Evolutionary conservation across 257 asterid genomes (phyloP), one percentile per base, ranked within the genome.

Genomic region (Gynochthodes officinalis): DNA sequence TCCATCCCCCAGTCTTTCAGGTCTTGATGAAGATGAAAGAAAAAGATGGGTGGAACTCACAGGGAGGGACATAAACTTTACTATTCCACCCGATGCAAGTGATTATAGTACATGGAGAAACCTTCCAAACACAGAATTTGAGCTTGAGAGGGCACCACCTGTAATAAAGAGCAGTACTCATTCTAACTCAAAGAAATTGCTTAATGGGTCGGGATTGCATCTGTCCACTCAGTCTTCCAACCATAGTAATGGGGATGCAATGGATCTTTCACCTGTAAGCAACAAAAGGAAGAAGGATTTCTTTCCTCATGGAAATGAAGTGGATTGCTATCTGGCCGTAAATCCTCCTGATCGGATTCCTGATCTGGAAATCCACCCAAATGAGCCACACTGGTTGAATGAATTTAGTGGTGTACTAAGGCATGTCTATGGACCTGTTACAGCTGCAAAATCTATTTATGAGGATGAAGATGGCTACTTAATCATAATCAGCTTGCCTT

Each of bases 41-140:
- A 91, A 84, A 78, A 85, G 98, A 81, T 93, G 98, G 98, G 82
- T 73, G 66, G 96, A 86, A 52, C 87, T 93, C 27, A 93, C 97
- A 0, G 96, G 98, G 59, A 80, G 96, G 81, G 97, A 88, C 8
- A 54, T 83, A 11, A 84, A 83, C 81, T 91, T 93, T 83, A 71
- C 68, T 35, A 82, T 93, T 44, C 95, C 97, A 13, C 74, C 67
- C 0, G 97, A 93, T 74, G 96, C 98, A 7, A 85, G 97, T 50
- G 98, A 86, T 80, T 93, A 70, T 42, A 80, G 92, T 52, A 67
- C 87, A 4, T 93, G 98, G 98, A 89, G 98, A 57, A 93, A 90
- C 77, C 75, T 87, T 50, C 93, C 97, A 0, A 86, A 79, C 84
- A 78, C 95, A 0, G 98, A 93, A 69, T 85, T 93, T 52, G 98